These are phyloP conservation scores for Auriscalpium microsporum DNA, from an alignment of 768 basidiomycete genomes.

Conservation along the genomic window DNA sequence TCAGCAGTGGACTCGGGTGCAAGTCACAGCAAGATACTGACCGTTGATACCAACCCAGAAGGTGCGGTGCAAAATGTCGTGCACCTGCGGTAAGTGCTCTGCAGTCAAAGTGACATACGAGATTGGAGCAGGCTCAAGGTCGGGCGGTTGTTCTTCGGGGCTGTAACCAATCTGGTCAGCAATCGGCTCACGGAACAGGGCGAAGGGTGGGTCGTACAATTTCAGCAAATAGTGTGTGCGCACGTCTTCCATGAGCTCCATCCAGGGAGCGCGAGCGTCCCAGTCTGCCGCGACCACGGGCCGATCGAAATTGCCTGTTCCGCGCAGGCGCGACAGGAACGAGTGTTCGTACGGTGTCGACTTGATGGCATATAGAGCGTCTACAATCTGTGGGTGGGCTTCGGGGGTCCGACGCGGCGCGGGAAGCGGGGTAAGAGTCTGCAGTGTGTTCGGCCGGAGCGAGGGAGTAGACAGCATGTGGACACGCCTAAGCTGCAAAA, in stretches of 20 bases:
- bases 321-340: slow-evolving; percentile 57
- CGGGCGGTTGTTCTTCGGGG: slow-evolving; percentile 41
- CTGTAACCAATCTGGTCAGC: slow-evolving; percentile 27
- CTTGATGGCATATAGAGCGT: slow-evolving; percentile 45
- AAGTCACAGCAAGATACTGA: slow-evolving; percentile 21
- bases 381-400: slow-evolving; percentile 29
- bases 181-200: background rate
- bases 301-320: slow-evolving; percentile 24
- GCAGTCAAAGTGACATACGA: slow-evolving; percentile 51
- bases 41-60: slow-evolving; percentile 80
- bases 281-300: slow-evolving; percentile 57
- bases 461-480: slow-evolving; percentile 8
- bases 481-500: slow-evolving; percentile 16
- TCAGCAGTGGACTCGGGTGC: background rate
- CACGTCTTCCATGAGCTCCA: slow-evolving; percentile 65
- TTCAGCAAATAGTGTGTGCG: slow-evolving; percentile 52
- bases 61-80: slow-evolving; percentile 54
- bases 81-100: slow-evolving; percentile 59
- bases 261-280: slow-evolving; percentile 68
- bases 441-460: slow-evolving; percentile 7
- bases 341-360: slow-evolving; percentile 60
- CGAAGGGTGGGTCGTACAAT: slow-evolving; percentile 38
- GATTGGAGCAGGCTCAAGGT: slow-evolving; percentile 43
- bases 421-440: slow-evolving; percentile 29
- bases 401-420: slow-evolving; percentile 19